Percentiles rank a stretch among this genome's conserved stretches.
phyloP scores from a whole-genome alignment of 2,329 filamentous ascomycete species.

The Chaetomium strumarium region DNA sequence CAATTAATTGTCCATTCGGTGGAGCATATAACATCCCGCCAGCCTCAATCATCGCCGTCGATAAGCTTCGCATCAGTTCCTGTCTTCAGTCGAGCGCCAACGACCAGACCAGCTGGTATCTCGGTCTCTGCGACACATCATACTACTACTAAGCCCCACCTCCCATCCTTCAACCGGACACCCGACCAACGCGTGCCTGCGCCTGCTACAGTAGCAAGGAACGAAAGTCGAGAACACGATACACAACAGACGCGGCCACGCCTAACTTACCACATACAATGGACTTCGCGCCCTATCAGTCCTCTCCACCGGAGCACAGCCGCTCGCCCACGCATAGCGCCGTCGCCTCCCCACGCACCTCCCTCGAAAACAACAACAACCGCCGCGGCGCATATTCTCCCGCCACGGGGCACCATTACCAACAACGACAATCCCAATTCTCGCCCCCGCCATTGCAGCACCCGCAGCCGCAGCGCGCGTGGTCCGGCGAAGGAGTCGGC shows the following conservation, averaged over 20 bases:
- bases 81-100: constrained; percentile 6
- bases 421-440: constrained; percentile 34
- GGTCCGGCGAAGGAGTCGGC: constrained; percentile 41
- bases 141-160: neutral
- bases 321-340: constrained; percentile 61
- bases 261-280: constrained; percentile 40
- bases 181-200: neutral
- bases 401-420: constrained; percentile 26
- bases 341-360: constrained; percentile 47
- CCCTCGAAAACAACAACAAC: constrained; percentile 45
- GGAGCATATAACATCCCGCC: neutral
- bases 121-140: neutral
- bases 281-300: constrained; percentile 98
- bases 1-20: neutral
- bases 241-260: neutral
- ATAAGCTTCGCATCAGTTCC: constrained; percentile 4
- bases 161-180: constrained; percentile 6
- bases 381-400: constrained; percentile 49
- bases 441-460: constrained; percentile 44
- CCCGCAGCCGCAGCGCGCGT: constrained; percentile 53
- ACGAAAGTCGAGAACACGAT: neutral
- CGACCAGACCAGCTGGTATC: neutral
- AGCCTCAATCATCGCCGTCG: constrained; percentile 2
- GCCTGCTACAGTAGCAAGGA: neutral
- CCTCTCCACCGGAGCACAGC: constrained; percentile 77